A percentile compares a stretch with the other conserved stretches of the same genome.
phyloP scores from a whole-genome alignment of 2,329 filamentous ascomycete species.

The Teratosphaeria pseudoeucalypti region DNA sequence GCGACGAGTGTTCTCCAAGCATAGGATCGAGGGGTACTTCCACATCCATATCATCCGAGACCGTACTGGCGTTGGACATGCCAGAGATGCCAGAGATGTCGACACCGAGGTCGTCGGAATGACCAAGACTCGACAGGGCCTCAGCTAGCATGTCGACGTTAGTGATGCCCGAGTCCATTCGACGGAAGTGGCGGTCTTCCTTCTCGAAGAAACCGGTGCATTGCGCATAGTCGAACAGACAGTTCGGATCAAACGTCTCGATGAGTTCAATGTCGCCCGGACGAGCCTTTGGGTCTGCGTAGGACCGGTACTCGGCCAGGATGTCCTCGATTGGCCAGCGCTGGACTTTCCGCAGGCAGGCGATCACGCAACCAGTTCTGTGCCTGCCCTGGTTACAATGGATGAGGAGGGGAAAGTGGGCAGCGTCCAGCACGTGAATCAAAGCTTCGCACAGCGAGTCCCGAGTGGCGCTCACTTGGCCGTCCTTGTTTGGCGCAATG shows the following conservation, averaged over 20 bases:
- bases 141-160: conserved; percentile 11
- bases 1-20: not conserved
- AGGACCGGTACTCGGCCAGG: conserved; percentile 63
- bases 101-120: not conserved
- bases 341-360: conserved; percentile 61
- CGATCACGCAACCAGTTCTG: conserved; percentile 82
- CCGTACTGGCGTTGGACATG: conserved; percentile 1
- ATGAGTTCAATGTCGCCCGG: conserved; percentile 37
- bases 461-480: conserved; percentile 48
- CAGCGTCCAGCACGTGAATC: conserved; percentile 56
- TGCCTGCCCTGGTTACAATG: conserved; percentile 96
- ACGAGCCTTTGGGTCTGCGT: conserved; percentile 42
- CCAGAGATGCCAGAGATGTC: not conserved
- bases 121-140: conserved; percentile 3
- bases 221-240: conserved; percentile 24
- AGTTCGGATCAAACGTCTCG: conserved; percentile 31
- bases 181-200: conserved; percentile 6
- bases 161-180: conserved; percentile 8
- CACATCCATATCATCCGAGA: conserved; percentile 2
- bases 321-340: conserved; percentile 55
- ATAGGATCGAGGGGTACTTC: not conserved
- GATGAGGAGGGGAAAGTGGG: conserved; percentile 70
- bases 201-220: conserved; percentile 9
- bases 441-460: conserved; percentile 62
- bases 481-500: conserved; percentile 81